Evolutionary conservation across 495 filamentous ascomycete genomes (phyloP).

Genomic region (Penicillium bialowiezense): DNA sequence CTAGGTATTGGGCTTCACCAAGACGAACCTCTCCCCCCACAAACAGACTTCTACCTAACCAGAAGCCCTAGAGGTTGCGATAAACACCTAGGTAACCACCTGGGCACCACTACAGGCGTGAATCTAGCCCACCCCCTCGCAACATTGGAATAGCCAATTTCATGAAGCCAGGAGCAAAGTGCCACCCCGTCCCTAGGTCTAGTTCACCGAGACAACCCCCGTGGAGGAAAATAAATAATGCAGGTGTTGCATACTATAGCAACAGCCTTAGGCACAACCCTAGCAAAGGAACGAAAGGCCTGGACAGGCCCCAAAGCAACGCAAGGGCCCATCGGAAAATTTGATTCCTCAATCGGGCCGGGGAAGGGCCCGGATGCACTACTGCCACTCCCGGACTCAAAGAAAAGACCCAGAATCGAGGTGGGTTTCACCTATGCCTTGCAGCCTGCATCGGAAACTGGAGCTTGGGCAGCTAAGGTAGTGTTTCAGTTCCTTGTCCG

Average conservation of each 20-base stretch:
- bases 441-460: constrained; percentile 17
- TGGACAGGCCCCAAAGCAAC: background rate
- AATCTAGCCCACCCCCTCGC: too few relatives aligned
- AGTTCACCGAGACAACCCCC: background rate
- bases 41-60: too few relatives aligned
- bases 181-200: background rate
- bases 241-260: background rate
- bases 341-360: constrained; percentile 1
- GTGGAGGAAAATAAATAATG: background rate
- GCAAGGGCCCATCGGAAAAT: constrained; percentile 7
- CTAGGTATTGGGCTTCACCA: too few relatives aligned
- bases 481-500: constrained; percentile 18
- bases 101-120: too few relatives aligned
- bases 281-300: background rate
- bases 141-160: background rate
- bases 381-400: constrained; percentile 6
- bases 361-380: constrained; percentile 14
- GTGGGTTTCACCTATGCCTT: constrained; percentile 31
- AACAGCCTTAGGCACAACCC: background rate
- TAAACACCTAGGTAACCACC: too few relatives aligned
- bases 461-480: constrained; percentile 4
- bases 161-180: constrained; percentile 2
- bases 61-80: too few relatives aligned
- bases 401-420: constrained; percentile 19
- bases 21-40: too few relatives aligned